Evolutionary conservation across 352 stramenopile species (phyloP), one percentile per base, ranked within the genome.

Genomic region (Phytophthora tubulina): DNA sequence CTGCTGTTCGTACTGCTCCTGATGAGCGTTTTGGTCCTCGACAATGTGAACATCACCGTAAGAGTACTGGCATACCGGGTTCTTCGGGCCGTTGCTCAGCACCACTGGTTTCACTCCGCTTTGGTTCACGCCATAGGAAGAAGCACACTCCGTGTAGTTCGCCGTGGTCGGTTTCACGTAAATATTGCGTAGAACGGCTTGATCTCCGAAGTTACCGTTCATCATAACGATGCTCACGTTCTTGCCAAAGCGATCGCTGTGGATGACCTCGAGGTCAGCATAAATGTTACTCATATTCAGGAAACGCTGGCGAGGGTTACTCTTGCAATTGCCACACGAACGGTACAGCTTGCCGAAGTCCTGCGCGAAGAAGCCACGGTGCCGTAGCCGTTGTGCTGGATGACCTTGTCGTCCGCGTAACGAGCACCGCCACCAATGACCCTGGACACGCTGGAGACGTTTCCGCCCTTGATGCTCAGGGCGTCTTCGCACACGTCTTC

Each of bases 321-420:
- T 72, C 33, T 76, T 79, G 53, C 71, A 86, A 11, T 72, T 84
- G 30, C 75, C 78, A 41, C 72, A 79, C 38, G 67, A 76, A 17
- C 72, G 67, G 38, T 79, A 79, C 17, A 73, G 36, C 58, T 73
- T 73, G 13, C 65, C 65, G 31, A 73, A 68, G 42, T 73, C 58
- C n/a, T 63, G 57, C 39, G 17, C 65, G 50, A 49, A 73, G 10
- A 72, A 73, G 0, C 65, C 6, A 68, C 65, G 0, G 50, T 67
- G 15, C 65, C 65, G 27, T 46, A 63, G 6, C 65, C 57, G n/a
- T 72, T 72, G 49, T 72, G 65, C 41, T 72, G 65, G 11, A 82
- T 67, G 31, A 75, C 60, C 51, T 88, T 88, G 78, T 88, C 80
- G 15, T 85, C 74, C 6, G 78, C 80, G 39, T 81, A 72, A 13